Evolutionary conservation across 768 basidiomycete genomes (phyloP), one percentile per base, ranked within the genome.

Genomic region (Rossbeevera mucosa): DNA sequence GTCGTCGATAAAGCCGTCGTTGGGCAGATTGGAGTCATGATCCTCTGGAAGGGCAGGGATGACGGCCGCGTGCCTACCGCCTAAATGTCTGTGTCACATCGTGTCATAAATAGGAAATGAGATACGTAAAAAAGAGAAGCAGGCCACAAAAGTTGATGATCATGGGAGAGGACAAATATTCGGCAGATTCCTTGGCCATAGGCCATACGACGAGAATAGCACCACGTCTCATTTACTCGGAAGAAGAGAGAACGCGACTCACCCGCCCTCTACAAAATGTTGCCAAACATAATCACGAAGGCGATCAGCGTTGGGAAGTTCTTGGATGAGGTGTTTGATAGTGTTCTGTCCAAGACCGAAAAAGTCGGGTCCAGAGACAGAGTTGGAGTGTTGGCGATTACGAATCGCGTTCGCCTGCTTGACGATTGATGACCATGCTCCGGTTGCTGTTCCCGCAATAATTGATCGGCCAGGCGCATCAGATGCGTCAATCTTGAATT

Each of bases 291-390:
- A 93, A 71, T 89, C 85, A 59, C 80, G 76, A 51, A 91, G 66
- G 42, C 80, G 73, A 66, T 85, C 80, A 13, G 91, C 85, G 52
- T 81, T 80, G 6, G 85, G 82, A 14, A 93, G 75, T 68, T 90
- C 86, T 67, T 93, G 90, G n/a, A 93, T 89, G 31, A 92, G 77
- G 62, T 89, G 87, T 71, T 91, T 92, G 74, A 93, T 91, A 4
- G 87, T 86, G 63, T 91, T 91, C 67, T 91, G 86, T 3, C 86
- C 86, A 14, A 93, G 74, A 8, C 91, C 91, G 63, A 90, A 92
- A 67, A 91, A 91, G 70, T 92, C 90, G 13, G 90, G 90, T 0
- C 90, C 90, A 2, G 90, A 92, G 13, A 93, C 88, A 5, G 86
- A 89, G 66, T 91, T 91, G 41, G 85, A 88, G 62, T 91, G 90